phyloP scores from a whole-genome alignment of 805 yeast genomes.

The Candida tallmaniae region DNA sequence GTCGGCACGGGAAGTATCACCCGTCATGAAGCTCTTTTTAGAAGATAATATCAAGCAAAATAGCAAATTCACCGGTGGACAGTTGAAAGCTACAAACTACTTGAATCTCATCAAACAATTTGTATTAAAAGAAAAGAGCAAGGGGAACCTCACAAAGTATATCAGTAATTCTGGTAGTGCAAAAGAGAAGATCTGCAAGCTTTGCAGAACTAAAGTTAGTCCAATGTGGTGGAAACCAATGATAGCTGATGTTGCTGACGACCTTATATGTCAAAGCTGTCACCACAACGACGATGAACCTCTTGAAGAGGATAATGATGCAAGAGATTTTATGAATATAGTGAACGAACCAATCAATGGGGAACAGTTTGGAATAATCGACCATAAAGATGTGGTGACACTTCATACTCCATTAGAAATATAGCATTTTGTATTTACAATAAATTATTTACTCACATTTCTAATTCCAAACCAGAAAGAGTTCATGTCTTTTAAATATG shows the following conservation, averaged over 20 bases:
- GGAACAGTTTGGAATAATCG: constrained; percentile 26
- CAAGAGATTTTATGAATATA: constrained; percentile 15
- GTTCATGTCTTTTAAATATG: no score
- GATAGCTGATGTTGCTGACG: background rate
- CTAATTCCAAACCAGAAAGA: no score
- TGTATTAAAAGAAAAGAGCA: background rate
- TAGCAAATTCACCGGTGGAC: constrained; percentile 19
- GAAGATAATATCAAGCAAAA: constrained; percentile 26
- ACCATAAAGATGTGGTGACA: constrained; percentile 19
- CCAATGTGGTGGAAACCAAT: constrained; percentile 6
- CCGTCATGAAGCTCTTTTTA: constrained; percentile 38
- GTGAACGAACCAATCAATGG: constrained; percentile 30
- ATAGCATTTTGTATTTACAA: background rate
- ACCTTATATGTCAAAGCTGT: constrained; percentile 9
- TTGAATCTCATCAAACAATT: constrained; percentile 2
- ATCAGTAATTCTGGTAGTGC: background rate
- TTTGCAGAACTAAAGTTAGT: constrained; percentile 1
- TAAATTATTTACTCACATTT: no score
- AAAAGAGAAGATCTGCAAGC: background rate
- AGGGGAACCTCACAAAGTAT: background rate
- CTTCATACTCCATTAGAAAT: constrained; percentile 4
- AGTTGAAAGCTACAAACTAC: constrained; percentile 4
- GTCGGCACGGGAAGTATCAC: constrained; percentile 22
- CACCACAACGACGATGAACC: constrained; percentile 16
- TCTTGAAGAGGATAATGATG: constrained; percentile 7